phyloP scores from a whole-genome alignment of 805 yeast genomes.

The Candida anglica region DNA sequence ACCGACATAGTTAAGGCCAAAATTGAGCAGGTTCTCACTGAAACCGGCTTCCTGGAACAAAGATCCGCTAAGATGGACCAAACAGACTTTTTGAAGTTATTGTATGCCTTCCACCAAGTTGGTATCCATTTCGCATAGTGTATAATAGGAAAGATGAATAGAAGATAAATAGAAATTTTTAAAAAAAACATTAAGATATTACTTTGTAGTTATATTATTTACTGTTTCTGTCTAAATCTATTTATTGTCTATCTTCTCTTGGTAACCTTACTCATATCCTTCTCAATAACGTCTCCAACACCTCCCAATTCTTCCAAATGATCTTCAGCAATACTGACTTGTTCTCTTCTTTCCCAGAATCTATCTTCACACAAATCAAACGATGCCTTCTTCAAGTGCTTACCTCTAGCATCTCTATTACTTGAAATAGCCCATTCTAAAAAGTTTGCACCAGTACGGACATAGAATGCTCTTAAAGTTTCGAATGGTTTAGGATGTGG shows the following conservation, averaged over 20 bases:
- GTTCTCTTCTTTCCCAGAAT: constrained; percentile 99
- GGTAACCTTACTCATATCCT: constrained; percentile 48
- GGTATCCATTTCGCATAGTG: constrained; percentile 89
- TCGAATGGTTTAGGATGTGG: constrained; percentile 97
- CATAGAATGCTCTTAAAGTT: constrained; percentile 74
- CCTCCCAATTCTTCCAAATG: constrained; percentile 87
- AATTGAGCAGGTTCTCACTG: constrained; percentile 67
- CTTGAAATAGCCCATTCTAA: constrained; percentile 91
- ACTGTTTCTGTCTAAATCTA: background rate
- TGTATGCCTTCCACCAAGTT: constrained; percentile 93
- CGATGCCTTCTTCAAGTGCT: constrained; percentile 81
- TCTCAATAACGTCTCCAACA: constrained; percentile 81
- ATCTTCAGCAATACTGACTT: constrained; percentile 83
- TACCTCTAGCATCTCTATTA: constrained; percentile 82
- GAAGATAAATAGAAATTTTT: constrained; percentile 1
- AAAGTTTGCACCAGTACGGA: constrained; percentile 81
- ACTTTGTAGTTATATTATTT: too few species aligned
- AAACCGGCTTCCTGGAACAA: constrained; percentile 77
- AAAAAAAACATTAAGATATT: too few species aligned
- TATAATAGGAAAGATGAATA: background rate
- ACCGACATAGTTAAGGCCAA: constrained; percentile 57
- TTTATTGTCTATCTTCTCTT: constrained; percentile 40
- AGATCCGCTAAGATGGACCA: constrained; percentile 95
- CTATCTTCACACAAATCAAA: constrained; percentile 90
- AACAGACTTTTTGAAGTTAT: constrained; percentile 80